Conservation (phyloP, 805 yeast species). For the Yarrowia keelungensis region DNA sequence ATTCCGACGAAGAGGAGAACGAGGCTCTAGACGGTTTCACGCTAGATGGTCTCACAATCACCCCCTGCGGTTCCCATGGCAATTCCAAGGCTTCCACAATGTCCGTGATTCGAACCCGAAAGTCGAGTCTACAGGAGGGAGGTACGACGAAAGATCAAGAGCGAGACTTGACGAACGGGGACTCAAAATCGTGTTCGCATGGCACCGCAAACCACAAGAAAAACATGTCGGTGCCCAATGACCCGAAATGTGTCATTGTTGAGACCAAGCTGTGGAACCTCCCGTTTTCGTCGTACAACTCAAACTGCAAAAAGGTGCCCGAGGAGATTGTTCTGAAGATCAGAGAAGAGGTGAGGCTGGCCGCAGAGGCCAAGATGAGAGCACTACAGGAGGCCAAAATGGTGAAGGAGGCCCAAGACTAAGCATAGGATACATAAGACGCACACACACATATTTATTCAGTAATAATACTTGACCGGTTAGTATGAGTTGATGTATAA, state of each 20-base stretch:
- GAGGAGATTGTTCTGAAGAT: slow-evolving; percentile 1
- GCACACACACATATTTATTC: slow-evolving; percentile 1
- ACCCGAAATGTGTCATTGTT: not conserved
- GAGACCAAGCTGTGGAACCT: slow-evolving; percentile 1
- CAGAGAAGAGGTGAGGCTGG: not conserved
- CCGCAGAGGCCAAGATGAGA: not conserved
- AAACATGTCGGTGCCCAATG: not conserved
- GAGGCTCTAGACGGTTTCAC: not conserved
- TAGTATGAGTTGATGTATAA: not conserved
- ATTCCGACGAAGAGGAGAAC: not conserved
- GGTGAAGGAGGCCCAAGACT: not conserved
- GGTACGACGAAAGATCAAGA: no score
- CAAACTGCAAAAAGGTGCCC: slow-evolving; percentile 21
- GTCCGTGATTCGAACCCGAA: slow-evolving; percentile 1
- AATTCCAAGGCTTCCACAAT: not conserved
- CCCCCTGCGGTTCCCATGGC: not conserved
- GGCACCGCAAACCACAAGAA: not conserved
- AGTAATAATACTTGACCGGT: not conserved
- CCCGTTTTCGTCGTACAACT: not conserved
- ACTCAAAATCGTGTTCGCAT: no score
- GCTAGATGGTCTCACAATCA: not conserved
- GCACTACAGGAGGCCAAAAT: not conserved
- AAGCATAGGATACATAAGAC: not conserved
- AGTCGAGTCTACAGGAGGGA: no score
- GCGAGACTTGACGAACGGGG: no score